Evolutionary conservation across 192 early-diverging fungal species (phyloP).

Genomic region (Gonapodya prolifera): DNA sequence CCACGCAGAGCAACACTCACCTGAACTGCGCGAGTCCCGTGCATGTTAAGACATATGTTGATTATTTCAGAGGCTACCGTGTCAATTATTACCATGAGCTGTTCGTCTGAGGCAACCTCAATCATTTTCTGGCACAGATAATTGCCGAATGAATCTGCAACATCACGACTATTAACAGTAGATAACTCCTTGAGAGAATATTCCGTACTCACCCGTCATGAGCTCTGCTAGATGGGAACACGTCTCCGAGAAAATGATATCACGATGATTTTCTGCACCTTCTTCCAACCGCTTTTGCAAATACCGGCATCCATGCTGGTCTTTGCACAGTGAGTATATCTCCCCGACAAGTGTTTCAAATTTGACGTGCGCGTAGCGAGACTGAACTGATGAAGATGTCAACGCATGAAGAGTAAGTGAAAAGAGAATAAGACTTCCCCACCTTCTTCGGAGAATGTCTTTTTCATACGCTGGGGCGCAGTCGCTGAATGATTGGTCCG

Average conservation of each 20-base stretch:
- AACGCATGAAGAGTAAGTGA: no score
- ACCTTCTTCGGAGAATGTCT: neutral
- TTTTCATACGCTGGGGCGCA: neutral
- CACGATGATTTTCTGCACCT: conserved; percentile 39
- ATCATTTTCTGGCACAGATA: conserved; percentile 85
- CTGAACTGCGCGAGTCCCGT: conserved; percentile 74
- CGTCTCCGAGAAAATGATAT: conserved; percentile 66
- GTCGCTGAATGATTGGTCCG: neutral
- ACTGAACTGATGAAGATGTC: neutral
- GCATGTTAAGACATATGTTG: conserved; percentile 76
- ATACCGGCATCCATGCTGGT: conserved; percentile 80
- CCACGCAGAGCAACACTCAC: neutral
- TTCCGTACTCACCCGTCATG: conserved; percentile 51
- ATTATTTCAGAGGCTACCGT: conserved; percentile 60
- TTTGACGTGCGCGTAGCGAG: conserved; percentile 48
- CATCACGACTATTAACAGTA: neutral
- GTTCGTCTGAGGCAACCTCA: conserved; percentile 63
- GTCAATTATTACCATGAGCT: conserved; percentile 60
- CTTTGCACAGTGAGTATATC: conserved; percentile 68
- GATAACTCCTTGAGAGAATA: neutral
- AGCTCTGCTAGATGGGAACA: conserved; percentile 60
- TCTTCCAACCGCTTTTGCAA: conserved; percentile 80
- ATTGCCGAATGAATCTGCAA: conserved; percentile 77
- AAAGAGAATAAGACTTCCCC: neutral
- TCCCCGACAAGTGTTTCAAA: conserved; percentile 60